phyloP scores from a whole-genome alignment of 176 grass and related monocot genomes.

The Typha latifolia region DNA sequence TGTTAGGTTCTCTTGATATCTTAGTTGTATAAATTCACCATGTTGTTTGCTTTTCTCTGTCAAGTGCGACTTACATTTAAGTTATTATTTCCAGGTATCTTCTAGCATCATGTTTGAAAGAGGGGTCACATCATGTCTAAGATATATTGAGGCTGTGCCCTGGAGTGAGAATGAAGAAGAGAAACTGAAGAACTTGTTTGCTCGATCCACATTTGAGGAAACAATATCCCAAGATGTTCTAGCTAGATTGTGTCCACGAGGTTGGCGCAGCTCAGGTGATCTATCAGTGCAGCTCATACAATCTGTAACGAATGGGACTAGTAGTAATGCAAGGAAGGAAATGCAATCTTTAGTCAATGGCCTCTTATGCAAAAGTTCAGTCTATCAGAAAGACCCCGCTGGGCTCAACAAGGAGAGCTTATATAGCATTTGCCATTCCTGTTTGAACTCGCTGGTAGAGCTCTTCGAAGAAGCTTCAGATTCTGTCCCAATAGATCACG shows the following conservation, averaged over 20 bases:
- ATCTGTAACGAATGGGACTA: conserved; percentile 49
- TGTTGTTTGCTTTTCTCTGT: neutral
- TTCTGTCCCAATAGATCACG: neutral
- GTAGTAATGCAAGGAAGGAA: conserved; percentile 64
- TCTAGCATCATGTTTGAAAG: conserved; percentile 62
- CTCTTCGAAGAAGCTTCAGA: conserved; percentile 39
- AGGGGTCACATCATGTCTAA: conserved; percentile 72
- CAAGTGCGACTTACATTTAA: neutral
- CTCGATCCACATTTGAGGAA: conserved; percentile 48
- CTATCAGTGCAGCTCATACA: conserved; percentile 53
- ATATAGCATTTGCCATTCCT: conserved; percentile 58
- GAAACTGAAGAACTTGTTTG: conserved; percentile 55
- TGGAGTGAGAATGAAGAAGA: conserved; percentile 85
- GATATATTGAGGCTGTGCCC: conserved; percentile 75
- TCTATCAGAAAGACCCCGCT: conserved; percentile 69
- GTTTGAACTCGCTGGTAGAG: conserved; percentile 40
- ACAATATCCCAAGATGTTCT: conserved; percentile 50
- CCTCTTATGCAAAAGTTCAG: conserved; percentile 71
- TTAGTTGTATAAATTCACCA: no score
- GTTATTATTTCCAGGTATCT: conserved; percentile 50
- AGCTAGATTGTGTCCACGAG: conserved; percentile 38
- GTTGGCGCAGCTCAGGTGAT: conserved; percentile 28
- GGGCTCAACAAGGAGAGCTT: conserved; percentile 53
- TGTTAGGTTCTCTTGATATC: no score
- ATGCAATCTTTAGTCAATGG: conserved; percentile 77